These are phyloP conservation scores for Colletotrichum eremochloae DNA, from an alignment of 2,329 filamentous ascomycete genomes.

Conservation along the genomic window DNA sequence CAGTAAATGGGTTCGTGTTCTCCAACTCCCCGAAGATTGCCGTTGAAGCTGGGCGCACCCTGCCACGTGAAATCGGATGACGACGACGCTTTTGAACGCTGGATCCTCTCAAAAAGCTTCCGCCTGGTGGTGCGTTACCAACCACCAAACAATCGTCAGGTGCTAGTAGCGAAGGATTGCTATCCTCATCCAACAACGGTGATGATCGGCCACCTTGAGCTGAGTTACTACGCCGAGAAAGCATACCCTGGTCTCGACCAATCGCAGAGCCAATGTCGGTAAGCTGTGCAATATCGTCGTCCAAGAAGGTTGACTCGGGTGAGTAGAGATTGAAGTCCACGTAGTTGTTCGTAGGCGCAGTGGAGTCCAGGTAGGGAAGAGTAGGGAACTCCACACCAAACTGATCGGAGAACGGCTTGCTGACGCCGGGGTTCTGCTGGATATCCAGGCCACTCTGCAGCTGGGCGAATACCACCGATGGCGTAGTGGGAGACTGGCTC, in stretches of 20 bases:
- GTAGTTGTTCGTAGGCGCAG: conserved; percentile 58
- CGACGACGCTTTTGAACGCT: neutral
- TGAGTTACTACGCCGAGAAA: neutral
- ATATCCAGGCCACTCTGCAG: conserved; percentile 1
- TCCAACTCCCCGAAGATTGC: neutral
- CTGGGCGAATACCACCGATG: conserved; percentile 48
- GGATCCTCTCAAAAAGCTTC: neutral
- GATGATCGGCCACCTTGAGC: conserved; percentile 5
- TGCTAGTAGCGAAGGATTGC: neutral
- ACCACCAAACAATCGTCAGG: neutral
- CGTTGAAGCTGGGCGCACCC: neutral
- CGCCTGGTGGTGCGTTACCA: neutral
- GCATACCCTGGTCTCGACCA: neutral
- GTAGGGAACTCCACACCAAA: conserved; percentile 26
- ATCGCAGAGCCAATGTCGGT: conserved; percentile 43
- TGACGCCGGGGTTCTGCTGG: conserved; percentile 21
- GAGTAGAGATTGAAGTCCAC: conserved; percentile 70
- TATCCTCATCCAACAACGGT: neutral
- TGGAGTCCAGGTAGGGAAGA: conserved; percentile 59
- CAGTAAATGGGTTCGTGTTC: neutral
- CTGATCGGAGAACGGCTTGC: conserved; percentile 9
- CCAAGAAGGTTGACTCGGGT: conserved; percentile 61
- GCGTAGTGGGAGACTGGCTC: conserved; percentile 50
- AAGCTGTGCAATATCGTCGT: conserved; percentile 61
- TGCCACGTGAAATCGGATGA: neutral